Conservation (phyloP, 1,284 basidiomycete genomes). For the Phellopilus nigrolimitatus region DNA sequence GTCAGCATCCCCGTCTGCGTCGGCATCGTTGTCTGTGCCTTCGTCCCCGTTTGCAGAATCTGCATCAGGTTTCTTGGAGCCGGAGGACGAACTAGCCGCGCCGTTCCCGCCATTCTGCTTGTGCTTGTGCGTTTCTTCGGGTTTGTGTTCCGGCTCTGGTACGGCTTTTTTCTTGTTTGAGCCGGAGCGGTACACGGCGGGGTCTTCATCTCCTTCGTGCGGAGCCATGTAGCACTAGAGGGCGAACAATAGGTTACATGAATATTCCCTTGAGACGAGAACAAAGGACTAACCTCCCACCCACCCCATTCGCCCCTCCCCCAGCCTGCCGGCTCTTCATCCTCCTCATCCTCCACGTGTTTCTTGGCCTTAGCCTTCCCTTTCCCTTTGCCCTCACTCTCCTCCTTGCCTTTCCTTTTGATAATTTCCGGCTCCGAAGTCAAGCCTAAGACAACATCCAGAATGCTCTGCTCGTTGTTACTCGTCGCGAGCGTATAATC, state of each 20-base stretch:
- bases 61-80: slow-evolving; percentile 22
- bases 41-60: slow-evolving; percentile 15
- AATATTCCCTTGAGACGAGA: too few relatives aligned
- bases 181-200: slow-evolving; percentile 84
- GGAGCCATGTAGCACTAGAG: slow-evolving; percentile 87
- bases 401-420: slow-evolving; percentile 27
- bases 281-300: slow-evolving; percentile 69
- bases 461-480: slow-evolving; percentile 74
- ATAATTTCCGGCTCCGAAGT: slow-evolving; percentile 62
- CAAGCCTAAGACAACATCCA: slow-evolving; percentile 88
- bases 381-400: slow-evolving; percentile 31
- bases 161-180: slow-evolving; percentile 43
- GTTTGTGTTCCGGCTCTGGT: slow-evolving; percentile 21
- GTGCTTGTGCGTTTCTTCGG: neutral
- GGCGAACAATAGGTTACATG: slow-evolving; percentile 6
- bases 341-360: too few relatives aligned
- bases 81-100: slow-evolving; percentile 8
- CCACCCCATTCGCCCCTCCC: slow-evolving; percentile 82
- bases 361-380: slow-evolving; percentile 32
- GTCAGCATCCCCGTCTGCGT: slow-evolving; percentile 33
- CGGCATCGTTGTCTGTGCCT: slow-evolving; percentile 8
- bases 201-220: slow-evolving; percentile 90
- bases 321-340: slow-evolving; percentile 51
- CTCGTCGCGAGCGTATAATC: slow-evolving; percentile 95
- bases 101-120: neutral